Conservation (phyloP, 2,329 filamentous ascomycete genomes). For the Fusarium floridanum region DNA sequence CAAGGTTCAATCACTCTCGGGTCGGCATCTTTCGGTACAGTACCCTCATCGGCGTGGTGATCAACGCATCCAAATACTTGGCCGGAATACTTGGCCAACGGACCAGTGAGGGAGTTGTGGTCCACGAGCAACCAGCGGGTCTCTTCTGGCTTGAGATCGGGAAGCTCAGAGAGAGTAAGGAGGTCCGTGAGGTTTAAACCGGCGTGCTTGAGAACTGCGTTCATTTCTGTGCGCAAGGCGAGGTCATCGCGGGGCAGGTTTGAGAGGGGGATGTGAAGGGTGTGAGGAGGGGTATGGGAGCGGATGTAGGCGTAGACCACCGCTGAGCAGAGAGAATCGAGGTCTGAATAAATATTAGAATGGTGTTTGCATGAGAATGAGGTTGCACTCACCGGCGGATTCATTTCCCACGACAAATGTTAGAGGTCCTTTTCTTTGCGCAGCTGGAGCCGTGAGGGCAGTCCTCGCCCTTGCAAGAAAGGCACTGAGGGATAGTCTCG, state of each 20-base stretch:
- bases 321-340: slow-evolving; percentile 83
- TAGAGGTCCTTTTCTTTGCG: slow-evolving; percentile 61
- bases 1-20: slow-evolving; percentile 74
- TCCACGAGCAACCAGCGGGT: slow-evolving; percentile 82
- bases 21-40: slow-evolving; percentile 60
- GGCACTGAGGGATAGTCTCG: slow-evolving; percentile 57
- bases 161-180: slow-evolving; percentile 70
- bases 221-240: slow-evolving; percentile 78
- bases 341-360: slow-evolving; percentile 63
- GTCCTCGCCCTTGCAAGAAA: slow-evolving; percentile 66
- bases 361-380: neutral
- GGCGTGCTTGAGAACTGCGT: slow-evolving; percentile 72
- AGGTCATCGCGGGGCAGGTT: slow-evolving; percentile 79
- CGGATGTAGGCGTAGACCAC: slow-evolving; percentile 81
- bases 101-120: slow-evolving; percentile 79
- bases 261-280: slow-evolving; percentile 77
- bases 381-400: slow-evolving; percentile 67
- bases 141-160: slow-evolving; percentile 63
- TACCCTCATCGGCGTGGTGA: slow-evolving; percentile 81
- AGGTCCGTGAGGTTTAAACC: slow-evolving; percentile 72
- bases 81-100: slow-evolving; percentile 64
- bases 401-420: slow-evolving; percentile 77
- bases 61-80: slow-evolving; percentile 77
- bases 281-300: slow-evolving; percentile 66
- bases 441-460: slow-evolving; percentile 59